phyloP scores from a whole-genome alignment of 371 early-diverging fungal species.

The Gilbertella persicaria region DNA sequence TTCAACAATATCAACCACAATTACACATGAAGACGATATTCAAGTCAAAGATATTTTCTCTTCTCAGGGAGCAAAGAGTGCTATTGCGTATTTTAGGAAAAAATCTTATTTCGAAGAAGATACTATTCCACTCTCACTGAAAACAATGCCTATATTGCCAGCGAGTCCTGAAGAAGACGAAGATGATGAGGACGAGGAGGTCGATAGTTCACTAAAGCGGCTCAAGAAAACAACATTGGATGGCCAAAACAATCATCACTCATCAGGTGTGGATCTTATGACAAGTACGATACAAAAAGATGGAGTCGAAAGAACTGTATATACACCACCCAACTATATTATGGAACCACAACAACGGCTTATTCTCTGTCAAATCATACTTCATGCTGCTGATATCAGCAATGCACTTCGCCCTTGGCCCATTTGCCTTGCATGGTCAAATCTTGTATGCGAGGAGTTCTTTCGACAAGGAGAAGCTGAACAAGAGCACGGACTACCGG shows the following conservation, averaged over 20 bases:
- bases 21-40: slow-evolving; percentile 4
- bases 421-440: slow-evolving; percentile 84
- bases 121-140: slow-evolving; percentile 16
- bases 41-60: slow-evolving; percentile 43
- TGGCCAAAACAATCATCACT: slow-evolving; percentile 1
- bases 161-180: slow-evolving; percentile 25
- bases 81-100: slow-evolving; percentile 32
- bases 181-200: slow-evolving; percentile 6
- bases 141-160: slow-evolving; percentile 17
- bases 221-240: background rate
- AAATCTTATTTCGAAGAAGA: slow-evolving; percentile 37
- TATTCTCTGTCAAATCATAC: slow-evolving; percentile 65
- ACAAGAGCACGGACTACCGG: slow-evolving; percentile 64
- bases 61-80: slow-evolving; percentile 41
- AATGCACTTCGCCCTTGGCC: slow-evolving; percentile 87
- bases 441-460: slow-evolving; percentile 83
- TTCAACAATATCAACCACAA: background rate
- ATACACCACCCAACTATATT: slow-evolving; percentile 24
- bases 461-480: slow-evolving; percentile 88
- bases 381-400: slow-evolving; percentile 89
- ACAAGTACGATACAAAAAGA: slow-evolving; percentile 3
- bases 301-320: slow-evolving; percentile 6
- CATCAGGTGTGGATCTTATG: slow-evolving; percentile 15
- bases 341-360: slow-evolving; percentile 39
- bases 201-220: background rate